Evolutionary conservation across 1,284 basidiomycete genomes (phyloP), one percentile per base, ranked within the genome.

Genomic region (Limonomyces culmigenus): DNA sequence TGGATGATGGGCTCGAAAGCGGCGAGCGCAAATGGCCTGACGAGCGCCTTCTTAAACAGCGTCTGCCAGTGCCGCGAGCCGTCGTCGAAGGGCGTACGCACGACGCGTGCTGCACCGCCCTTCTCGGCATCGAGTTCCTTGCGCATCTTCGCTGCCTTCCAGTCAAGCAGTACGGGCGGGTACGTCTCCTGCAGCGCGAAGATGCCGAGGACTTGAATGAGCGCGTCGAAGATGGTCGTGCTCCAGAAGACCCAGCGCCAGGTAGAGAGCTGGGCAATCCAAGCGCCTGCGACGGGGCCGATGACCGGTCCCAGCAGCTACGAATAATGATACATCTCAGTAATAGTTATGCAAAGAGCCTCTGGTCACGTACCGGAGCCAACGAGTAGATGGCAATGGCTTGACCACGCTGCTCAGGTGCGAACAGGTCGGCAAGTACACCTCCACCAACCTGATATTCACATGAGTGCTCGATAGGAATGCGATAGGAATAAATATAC

Each of bases 1-100:
- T 66, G 47, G 13, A 69, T 48, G 50, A 68, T 63, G 2, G 64
- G 62, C 46, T 69, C 66, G 11, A 49, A 50, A 16, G 48, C 47
- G 12, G 67, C 44, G 30, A 69, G 55, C 35, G 58, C 39, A 46
- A 60, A 60, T 0, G 65, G 65, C 0, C 61, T 49, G 43, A 48
- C 48, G 2, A 61, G 43, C 6, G 59, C 39, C 1, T 53, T 55
- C 35, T 49, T 44, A 1, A 63, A 29, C 18, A 36, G 34, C 10
- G 12, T 20, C 6, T 10, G 12, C 19, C n/a, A 8, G 14, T 21
- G 13, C 4, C 12, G 20, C 10, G 4, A 4, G 14, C 10, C 17
- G 4, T 11, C 3, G n/a, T 23, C 19, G n/a, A 21, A 15, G 8
- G 18, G n/a, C 14, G 13, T 21, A 11, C 18, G 20, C 5, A 17